Evolutionary conservation across 805 yeast species (phyloP).

Genomic region (Saturnispora diversa): DNA sequence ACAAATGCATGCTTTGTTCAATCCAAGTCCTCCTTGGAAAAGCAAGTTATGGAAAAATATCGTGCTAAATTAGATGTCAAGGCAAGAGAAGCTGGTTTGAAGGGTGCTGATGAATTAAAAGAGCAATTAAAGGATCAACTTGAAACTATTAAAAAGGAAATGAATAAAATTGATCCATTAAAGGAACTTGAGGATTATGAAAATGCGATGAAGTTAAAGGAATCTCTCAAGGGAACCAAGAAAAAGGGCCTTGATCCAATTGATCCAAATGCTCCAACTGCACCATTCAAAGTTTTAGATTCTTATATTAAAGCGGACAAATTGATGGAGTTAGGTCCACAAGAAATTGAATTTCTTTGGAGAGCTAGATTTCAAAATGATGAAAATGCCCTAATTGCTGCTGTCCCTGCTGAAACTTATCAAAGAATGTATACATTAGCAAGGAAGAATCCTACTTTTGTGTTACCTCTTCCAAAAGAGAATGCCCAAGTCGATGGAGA

Average conservation of each 20-base stretch:
- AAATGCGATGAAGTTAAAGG: constrained; percentile 18
- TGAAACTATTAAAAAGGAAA: constrained; percentile 44
- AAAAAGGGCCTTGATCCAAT: constrained; percentile 30
- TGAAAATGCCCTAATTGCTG: constrained; percentile 57
- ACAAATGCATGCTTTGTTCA: constrained; percentile 25
- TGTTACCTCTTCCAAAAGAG: constrained; percentile 79
- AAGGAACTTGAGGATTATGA: constrained; percentile 50
- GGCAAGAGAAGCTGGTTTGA: constrained; percentile 36
- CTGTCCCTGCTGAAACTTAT: constrained; percentile 49
- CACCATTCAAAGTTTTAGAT: constrained; percentile 62
- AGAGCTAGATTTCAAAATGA: constrained; percentile 68
- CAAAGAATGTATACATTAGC: constrained; percentile 59
- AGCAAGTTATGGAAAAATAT: constrained; percentile 32
- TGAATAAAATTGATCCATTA: constrained; percentile 61
- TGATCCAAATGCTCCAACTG: constrained; percentile 27
- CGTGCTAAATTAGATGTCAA: constrained; percentile 34
- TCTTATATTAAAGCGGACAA: constrained; percentile 68
- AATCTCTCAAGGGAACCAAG: constrained; percentile 15
- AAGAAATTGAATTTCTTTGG: constrained; percentile 80
- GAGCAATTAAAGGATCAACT: constrained; percentile 55
- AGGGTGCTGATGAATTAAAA: constrained; percentile 50
- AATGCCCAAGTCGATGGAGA: constrained; percentile 33
- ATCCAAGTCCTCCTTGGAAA: constrained; percentile 24
- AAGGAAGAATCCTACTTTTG: constrained; percentile 67
- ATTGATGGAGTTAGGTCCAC: constrained; percentile 42